phyloP scores from a whole-genome alignment of 306 rosid genomes.

The Citrullus colocynthis region DNA sequence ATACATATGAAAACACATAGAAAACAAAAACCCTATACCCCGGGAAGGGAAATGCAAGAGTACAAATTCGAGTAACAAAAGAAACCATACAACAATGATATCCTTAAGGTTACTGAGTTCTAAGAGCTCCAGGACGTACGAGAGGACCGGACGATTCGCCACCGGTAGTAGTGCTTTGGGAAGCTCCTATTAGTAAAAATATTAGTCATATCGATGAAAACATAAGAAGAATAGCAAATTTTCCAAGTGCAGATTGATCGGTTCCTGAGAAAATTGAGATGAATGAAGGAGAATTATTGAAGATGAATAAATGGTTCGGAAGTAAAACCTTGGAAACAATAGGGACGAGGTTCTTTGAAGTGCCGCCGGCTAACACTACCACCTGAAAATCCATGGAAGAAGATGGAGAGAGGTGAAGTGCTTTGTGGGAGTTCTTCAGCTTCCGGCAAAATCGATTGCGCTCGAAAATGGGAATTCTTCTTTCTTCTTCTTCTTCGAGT shows the following conservation, averaged over 20 bases:
- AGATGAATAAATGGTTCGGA: neutral
- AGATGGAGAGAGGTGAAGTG: neutral
- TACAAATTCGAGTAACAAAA: neutral
- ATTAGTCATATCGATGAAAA: neutral
- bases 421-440: constrained; percentile 3
- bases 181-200: constrained; percentile 47
- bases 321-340: constrained; percentile 65
- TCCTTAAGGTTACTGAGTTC: constrained; percentile 81
- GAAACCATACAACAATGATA: constrained; percentile 67
- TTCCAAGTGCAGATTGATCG: neutral
- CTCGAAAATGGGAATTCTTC: neutral
- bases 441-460: neutral
- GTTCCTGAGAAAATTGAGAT: neutral
- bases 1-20: neutral
- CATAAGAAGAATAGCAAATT: neutral
- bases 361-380: constrained; percentile 86
- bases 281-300: neutral
- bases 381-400: constrained; percentile 78
- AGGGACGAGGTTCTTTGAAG: constrained; percentile 72
- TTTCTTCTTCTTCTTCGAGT: neutral
- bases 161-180: constrained; percentile 92
- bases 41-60: neutral
- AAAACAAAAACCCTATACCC: neutral
- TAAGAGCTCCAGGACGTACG: constrained; percentile 72
- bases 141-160: constrained; percentile 78